These are phyloP conservation scores for Priceomyces melissophilus DNA, from an alignment of 805 yeast genomes.

Conservation along the genomic window DNA sequence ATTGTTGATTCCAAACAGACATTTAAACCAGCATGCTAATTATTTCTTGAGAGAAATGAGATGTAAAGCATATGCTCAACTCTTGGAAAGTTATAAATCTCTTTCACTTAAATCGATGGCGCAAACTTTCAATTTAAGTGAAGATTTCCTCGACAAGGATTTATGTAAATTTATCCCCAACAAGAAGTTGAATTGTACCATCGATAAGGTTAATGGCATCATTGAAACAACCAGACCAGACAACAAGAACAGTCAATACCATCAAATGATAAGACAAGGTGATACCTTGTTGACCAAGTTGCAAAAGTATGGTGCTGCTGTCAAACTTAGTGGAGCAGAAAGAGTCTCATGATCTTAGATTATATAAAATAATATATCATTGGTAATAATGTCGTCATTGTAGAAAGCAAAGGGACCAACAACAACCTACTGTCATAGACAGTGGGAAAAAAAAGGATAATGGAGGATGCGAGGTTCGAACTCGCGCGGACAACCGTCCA, in stretches of 20 bases:
- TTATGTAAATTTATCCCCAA: slow-evolving; percentile 88
- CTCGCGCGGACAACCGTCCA: slow-evolving; percentile 44
- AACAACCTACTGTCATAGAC: not conserved
- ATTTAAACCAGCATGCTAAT: slow-evolving; percentile 72
- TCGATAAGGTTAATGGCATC: slow-evolving; percentile 92
- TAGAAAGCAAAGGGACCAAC: not conserved
- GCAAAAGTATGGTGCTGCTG: slow-evolving; percentile 97
- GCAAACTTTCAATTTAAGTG: slow-evolving; percentile 82
- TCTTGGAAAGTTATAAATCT: slow-evolving; percentile 91
- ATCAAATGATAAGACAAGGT: slow-evolving; percentile 82
- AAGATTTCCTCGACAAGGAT: slow-evolving; percentile 83
- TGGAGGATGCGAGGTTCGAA: slow-evolving; percentile 44
- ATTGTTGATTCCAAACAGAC: slow-evolving; percentile 59
- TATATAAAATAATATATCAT: not conserved
- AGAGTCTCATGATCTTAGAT: slow-evolving; percentile 30
- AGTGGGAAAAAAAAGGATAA: slow-evolving; percentile 12
- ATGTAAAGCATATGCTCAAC: slow-evolving; percentile 90
- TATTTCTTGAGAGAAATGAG: slow-evolving; percentile 90
- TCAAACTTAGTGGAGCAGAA: slow-evolving; percentile 90
- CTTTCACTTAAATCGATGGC: slow-evolving; percentile 92
- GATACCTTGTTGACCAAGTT: slow-evolving; percentile 88
- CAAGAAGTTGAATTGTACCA: slow-evolving; percentile 90
- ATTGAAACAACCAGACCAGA: slow-evolving; percentile 96
- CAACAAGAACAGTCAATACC: slow-evolving; percentile 92
- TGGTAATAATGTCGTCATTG: not conserved